Evolutionary conservation across 2,329 filamentous ascomycete species (phyloP).

Genomic region (Sporothrix pseudoabietina): DNA sequence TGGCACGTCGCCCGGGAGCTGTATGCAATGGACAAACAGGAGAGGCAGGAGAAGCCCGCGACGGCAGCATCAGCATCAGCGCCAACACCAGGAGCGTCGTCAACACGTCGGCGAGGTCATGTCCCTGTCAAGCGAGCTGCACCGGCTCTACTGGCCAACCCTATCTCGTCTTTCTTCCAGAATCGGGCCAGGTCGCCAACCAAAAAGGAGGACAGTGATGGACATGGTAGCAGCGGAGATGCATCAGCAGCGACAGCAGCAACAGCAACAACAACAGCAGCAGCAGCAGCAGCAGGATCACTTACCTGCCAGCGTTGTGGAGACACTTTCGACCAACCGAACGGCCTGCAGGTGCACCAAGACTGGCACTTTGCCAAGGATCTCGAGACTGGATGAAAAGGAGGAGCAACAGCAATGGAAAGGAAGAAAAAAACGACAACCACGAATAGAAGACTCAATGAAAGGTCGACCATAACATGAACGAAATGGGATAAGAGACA

Average conservation of each 20-base stretch:
- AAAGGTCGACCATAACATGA: neutral
- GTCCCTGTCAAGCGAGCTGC: constrained; percentile 16
- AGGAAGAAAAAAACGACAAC: neutral
- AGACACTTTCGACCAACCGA: constrained; percentile 57
- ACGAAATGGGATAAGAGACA: neutral
- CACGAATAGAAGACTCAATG: neutral
- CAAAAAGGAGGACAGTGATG: neutral
- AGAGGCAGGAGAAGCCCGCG: constrained; percentile 41
- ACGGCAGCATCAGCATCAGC: neutral
- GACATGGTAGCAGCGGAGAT: too few species aligned
- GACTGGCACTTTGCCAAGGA: constrained; percentile 96
- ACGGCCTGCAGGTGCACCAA: constrained; percentile 71
- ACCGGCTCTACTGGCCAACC: constrained; percentile 3
- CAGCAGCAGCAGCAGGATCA: neutral
- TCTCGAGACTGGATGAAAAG: constrained; percentile 61
- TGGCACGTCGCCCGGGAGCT: constrained; percentile 94
- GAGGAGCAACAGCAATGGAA: constrained; percentile 46
- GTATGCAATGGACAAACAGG: constrained; percentile 53
- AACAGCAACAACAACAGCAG: neutral
- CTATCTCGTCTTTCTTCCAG: constrained; percentile 33
- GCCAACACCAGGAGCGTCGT: neutral
- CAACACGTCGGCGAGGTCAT: constrained; percentile 8
- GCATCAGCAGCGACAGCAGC: neutral
- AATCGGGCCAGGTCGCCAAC: neutral
- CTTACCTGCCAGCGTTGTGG: constrained; percentile 66